Percentiles rank a stretch among this genome's conserved stretches.
phyloP scores from a whole-genome alignment of 2,329 filamentous ascomycete species.

The Cladosporium sp. region DNA sequence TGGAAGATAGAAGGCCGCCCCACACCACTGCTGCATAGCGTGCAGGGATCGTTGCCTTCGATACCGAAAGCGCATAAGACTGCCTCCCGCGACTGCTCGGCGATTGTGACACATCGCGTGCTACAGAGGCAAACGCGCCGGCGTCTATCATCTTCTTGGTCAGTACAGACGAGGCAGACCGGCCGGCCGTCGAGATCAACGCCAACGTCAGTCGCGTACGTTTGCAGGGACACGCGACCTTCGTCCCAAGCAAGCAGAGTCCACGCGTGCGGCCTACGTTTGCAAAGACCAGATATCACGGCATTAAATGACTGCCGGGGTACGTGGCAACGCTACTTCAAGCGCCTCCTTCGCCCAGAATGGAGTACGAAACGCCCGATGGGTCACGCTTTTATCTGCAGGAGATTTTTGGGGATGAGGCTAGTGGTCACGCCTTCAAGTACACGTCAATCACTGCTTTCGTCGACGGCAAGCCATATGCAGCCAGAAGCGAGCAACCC shows the following conservation, averaged over 20 bases:
- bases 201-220: neutral
- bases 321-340: neutral
- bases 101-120: no score
- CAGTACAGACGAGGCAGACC: no score
- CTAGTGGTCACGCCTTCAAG: slow-evolving; percentile 13
- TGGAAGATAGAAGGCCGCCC: neutral
- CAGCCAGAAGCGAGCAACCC: slow-evolving; percentile 17
- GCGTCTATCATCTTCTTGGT: no score
- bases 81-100: no score
- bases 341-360: slow-evolving; percentile 4
- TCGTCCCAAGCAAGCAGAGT: neutral
- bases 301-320: neutral
- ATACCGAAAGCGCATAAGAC: neutral
- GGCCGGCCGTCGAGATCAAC: no score
- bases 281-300: neutral
- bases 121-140: slow-evolving; percentile 7
- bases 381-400: slow-evolving; percentile 27
- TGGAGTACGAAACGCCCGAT: slow-evolving; percentile 28
- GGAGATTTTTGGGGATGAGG: slow-evolving; percentile 18
- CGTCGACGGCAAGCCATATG: slow-evolving; percentile 26
- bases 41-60: slow-evolving; percentile 13
- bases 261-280: neutral
- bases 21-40: slow-evolving; percentile 5
- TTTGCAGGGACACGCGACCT: neutral
- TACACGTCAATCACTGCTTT: slow-evolving; percentile 25